phyloP scores from a whole-genome alignment of 1,284 basidiomycete genomes.

The Rhodotorula sp. region DNA sequence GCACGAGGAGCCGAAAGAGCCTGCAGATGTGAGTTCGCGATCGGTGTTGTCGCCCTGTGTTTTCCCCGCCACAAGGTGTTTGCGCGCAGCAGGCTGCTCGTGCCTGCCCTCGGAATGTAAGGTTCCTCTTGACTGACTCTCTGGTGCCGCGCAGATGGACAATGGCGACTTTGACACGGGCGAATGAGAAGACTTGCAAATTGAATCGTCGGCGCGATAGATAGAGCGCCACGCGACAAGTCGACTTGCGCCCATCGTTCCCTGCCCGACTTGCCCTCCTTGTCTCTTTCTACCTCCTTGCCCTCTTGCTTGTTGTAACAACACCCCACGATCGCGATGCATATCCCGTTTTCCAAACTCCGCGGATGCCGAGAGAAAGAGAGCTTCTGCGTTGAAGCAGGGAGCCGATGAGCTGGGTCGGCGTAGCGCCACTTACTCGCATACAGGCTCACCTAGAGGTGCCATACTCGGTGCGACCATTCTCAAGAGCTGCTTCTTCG shows the following conservation, averaged over 20 bases:
- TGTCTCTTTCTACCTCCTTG: not conserved
- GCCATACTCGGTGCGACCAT: no score
- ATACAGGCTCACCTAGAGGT: no score
- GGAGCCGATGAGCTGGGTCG: no score
- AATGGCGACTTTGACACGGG: conserved; percentile 43
- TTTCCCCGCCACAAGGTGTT: no score
- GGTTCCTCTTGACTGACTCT: not conserved
- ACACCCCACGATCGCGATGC: no score
- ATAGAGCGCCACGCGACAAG: no score
- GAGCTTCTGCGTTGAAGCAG: no score
- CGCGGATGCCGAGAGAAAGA: no score
- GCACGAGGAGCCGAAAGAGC: conserved; percentile 47
- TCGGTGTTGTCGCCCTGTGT: no score
- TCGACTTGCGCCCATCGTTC: not conserved
- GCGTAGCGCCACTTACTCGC: no score
- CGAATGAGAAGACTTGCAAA: conserved; percentile 10
- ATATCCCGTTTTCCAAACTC: not conserved
- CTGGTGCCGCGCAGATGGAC: conserved; percentile 31
- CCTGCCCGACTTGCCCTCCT: not conserved
- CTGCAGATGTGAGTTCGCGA: conserved; percentile 36
- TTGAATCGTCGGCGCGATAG: no score
- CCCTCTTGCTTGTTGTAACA: conserved; percentile 9
- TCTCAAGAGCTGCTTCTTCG: not conserved
- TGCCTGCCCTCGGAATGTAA: not conserved
- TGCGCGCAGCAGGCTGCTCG: not conserved